Evolutionary conservation across 73 alveolate genomes (phyloP).

Genomic region (Tetrahymena borealis): DNA sequence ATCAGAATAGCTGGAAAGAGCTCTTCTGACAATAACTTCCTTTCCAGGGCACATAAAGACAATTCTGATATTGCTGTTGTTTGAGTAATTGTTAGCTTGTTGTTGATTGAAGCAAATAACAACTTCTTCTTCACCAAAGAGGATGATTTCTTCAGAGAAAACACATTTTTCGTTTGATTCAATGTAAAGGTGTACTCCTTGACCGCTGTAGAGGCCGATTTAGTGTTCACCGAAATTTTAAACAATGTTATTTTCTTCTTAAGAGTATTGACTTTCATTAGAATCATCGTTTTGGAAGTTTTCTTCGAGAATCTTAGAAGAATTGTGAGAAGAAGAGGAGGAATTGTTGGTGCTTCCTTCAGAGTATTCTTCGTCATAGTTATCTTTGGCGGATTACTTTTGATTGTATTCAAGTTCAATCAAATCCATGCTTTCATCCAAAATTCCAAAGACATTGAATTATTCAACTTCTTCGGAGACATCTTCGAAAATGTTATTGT

Average conservation of each 20-base stretch:
- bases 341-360: slow-evolving; percentile 4
- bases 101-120: background rate
- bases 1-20: background rate
- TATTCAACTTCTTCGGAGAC: background rate
- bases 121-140: background rate
- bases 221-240: background rate
- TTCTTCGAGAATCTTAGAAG: background rate
- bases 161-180: background rate
- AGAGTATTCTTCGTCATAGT: background rate
- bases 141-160: background rate
- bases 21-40: background rate
- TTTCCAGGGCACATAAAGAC: background rate
- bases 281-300: background rate
- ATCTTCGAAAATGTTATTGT: background rate
- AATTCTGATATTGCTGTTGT: background rate
- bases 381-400: background rate
- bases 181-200: background rate
- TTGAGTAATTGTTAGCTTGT: background rate
- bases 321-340: background rate
- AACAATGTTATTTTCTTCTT: background rate
- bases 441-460: background rate
- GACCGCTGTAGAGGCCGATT: background rate
- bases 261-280: background rate
- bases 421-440: background rate
- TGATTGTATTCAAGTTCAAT: background rate